Conservation (phyloP, 2,329 filamentous ascomycete genomes). For the Xylariaceae sp. region DNA sequence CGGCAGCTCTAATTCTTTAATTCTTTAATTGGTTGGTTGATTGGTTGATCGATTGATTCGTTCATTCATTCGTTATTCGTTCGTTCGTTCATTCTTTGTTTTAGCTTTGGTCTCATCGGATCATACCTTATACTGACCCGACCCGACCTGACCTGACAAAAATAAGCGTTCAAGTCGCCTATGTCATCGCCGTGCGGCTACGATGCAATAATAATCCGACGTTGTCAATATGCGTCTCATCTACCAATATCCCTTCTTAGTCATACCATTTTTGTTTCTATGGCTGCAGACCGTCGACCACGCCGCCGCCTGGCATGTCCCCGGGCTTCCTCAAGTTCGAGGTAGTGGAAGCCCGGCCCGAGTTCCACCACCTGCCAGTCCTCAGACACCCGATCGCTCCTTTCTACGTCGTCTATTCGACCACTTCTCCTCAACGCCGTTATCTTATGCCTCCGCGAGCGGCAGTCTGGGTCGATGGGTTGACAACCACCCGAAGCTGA, state of each 20-base stretch:
- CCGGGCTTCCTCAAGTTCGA: slow-evolving; percentile 12
- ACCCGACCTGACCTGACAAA: background rate
- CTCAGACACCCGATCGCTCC: slow-evolving; percentile 17
- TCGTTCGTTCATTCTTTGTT: too few species aligned
- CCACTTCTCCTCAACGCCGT: slow-evolving; percentile 18
- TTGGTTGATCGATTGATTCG: too few species aligned
- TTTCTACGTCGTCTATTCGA: slow-evolving; percentile 26
- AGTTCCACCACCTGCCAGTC: background rate
- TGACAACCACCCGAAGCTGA: slow-evolving; percentile 26
- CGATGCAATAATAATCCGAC: slow-evolving; percentile 1
- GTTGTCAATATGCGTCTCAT: slow-evolving; percentile 13
- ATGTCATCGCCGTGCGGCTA: slow-evolving; percentile 3
- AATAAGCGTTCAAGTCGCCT: background rate
- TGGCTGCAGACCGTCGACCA: slow-evolving; percentile 1
- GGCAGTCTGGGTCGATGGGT: slow-evolving; percentile 24
- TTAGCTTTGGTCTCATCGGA: background rate
- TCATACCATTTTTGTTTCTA: slow-evolving; percentile 11
- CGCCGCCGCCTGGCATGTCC: slow-evolving; percentile 13
- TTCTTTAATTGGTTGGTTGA: too few species aligned
- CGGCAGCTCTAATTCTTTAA: too few species aligned
- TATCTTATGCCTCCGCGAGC: slow-evolving; percentile 19
- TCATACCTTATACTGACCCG: background rate
- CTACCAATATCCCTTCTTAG: background rate
- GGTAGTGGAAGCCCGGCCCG: background rate
- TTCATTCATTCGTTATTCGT: too few species aligned